phyloP scores from a whole-genome alignment of 2,329 filamentous ascomycete species.

The Kalmusia sp. region DNA sequence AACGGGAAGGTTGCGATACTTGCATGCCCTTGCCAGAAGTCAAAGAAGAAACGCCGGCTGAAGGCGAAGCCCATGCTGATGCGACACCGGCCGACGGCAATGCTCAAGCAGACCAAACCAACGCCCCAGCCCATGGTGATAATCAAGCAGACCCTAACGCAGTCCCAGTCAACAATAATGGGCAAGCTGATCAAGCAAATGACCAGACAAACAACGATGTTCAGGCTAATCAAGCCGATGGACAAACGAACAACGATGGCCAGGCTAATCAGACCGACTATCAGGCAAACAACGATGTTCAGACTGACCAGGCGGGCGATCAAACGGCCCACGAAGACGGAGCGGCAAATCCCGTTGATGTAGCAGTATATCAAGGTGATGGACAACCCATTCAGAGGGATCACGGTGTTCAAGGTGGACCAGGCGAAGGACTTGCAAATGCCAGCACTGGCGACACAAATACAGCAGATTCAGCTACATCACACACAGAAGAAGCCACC shows the following conservation, averaged over 20 bases:
- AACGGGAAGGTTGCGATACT: slow-evolving; percentile 1
- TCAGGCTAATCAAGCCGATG: not conserved
- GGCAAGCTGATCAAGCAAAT: not conserved
- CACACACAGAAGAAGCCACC: too few relatives aligned
- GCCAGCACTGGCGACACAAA: too few relatives aligned
- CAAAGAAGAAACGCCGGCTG: not conserved
- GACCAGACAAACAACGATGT: not conserved
- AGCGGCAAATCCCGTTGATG: too few relatives aligned
- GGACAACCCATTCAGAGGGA: too few relatives aligned
- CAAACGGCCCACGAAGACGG: too few relatives aligned
- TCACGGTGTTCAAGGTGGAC: too few relatives aligned
- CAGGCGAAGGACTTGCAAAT: too few relatives aligned
- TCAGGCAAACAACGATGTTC: too few relatives aligned
- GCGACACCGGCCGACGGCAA: not conserved
- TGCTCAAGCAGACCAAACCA: not conserved
- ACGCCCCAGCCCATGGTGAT: not conserved
- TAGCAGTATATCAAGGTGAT: too few relatives aligned
- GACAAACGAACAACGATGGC: not conserved
- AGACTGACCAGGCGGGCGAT: too few relatives aligned
- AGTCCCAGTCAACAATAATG: not conserved
- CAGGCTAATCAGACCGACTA: not conserved
- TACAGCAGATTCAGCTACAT: too few relatives aligned
- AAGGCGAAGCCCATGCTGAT: not conserved
- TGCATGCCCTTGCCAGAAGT: not conserved
- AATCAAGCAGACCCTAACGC: not conserved